Conservation (phyloP, 139 green algal species). For the Desmodesmus armatus region DNA sequence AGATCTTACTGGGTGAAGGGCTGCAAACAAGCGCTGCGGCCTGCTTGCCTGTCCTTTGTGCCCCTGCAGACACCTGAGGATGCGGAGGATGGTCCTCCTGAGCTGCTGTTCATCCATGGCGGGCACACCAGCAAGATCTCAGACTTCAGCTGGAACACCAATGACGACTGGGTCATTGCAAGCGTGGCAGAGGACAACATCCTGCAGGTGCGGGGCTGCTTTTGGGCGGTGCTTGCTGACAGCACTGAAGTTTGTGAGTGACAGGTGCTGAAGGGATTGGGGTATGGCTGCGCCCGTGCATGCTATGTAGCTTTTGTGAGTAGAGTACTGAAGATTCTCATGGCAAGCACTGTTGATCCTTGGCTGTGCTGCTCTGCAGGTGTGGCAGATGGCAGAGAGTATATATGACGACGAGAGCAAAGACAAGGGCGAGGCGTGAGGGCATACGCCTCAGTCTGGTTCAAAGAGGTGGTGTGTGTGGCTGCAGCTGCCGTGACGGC, state of each 20-base stretch:
- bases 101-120: conserved; percentile 96
- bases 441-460: no score
- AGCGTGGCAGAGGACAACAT: conserved; percentile 99
- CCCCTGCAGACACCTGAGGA: conserved; percentile 88
- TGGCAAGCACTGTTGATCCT: background rate
- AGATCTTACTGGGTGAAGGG: no score
- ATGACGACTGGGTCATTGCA: conserved; percentile 95
- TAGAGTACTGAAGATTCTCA: background rate
- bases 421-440: conserved; percentile 35
- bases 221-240: background rate
- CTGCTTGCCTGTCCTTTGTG: no score
- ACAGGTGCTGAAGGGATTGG: background rate
- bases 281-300: background rate
- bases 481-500: background rate
- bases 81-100: conserved; percentile 96
- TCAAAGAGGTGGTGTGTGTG: no score
- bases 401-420: conserved; percentile 83
- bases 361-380: conserved; percentile 81
- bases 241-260: background rate
- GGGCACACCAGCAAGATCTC: conserved; percentile 94
- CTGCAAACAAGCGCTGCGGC: no score
- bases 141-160: conserved; percentile 96
- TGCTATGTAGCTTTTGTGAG: background rate
- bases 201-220: conserved; percentile 78
- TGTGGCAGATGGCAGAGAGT: conserved; percentile 96